These are phyloP conservation scores for Phylloboletellus chloephorus DNA, from an alignment of 1,284 basidiomycete species.

Conservation along the genomic window DNA sequence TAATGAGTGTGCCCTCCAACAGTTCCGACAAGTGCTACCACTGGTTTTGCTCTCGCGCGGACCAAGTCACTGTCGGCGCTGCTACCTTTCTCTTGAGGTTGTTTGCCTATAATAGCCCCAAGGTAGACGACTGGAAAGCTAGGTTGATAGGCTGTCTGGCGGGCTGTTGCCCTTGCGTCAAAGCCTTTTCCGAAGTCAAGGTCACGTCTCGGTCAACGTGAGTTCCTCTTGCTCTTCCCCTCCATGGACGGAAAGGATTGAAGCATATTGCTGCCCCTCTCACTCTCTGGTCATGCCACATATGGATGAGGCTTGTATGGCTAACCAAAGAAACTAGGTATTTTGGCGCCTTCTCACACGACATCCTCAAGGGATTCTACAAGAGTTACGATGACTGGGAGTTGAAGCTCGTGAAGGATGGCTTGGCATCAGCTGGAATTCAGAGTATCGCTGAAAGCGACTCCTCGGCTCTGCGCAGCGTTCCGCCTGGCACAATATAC, in stretches of 20 bases:
- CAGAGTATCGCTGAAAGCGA: slow-evolving; percentile 11
- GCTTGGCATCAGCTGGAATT: slow-evolving; percentile 38
- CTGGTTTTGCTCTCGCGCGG: slow-evolving; percentile 67
- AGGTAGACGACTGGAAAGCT: slow-evolving; percentile 59
- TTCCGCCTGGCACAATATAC: slow-evolving; percentile 51
- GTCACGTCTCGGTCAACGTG: slow-evolving; percentile 59
- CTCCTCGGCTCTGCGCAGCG: slow-evolving; percentile 24
- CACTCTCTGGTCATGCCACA: slow-evolving; percentile 7
- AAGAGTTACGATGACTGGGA: slow-evolving; percentile 67
- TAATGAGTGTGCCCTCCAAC: slow-evolving; percentile 43
- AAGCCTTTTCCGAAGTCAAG: slow-evolving; percentile 60
- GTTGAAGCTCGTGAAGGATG: slow-evolving; percentile 41
- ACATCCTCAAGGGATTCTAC: slow-evolving; percentile 56
- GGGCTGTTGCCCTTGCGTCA: slow-evolving; percentile 64
- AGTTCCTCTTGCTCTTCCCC: slow-evolving; percentile 31
- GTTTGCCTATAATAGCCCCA: slow-evolving; percentile 65
- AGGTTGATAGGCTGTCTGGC: slow-evolving; percentile 52
- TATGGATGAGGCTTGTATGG: slow-evolving; percentile 5
- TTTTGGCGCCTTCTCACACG: slow-evolving; percentile 54
- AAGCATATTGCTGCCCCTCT: slow-evolving; percentile 10
- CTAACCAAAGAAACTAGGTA: slow-evolving; percentile 44
- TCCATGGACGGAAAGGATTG: slow-evolving; percentile 5
- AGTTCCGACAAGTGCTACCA: slow-evolving; percentile 44
- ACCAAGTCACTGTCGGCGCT: slow-evolving; percentile 47
- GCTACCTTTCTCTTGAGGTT: slow-evolving; percentile 77